Evolutionary conservation across 1,139 yeast species (phyloP).

Genomic region (Yarrowia galli): DNA sequence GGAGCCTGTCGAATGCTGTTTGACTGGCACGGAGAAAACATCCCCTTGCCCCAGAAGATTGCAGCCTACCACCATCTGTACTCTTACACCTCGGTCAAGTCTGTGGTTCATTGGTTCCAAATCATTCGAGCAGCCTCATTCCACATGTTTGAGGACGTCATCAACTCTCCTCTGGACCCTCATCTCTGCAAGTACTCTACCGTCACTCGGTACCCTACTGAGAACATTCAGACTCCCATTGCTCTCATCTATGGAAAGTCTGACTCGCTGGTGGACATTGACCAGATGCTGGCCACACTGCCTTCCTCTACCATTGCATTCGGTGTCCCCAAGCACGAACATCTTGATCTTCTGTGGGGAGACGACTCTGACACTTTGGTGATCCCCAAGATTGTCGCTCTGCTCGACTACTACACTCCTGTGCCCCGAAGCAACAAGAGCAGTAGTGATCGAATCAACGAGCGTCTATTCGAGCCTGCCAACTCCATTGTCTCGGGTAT

Average conservation of each 20-base stretch:
- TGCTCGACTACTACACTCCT: conserved; percentile 42
- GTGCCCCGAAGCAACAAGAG: conserved; percentile 10
- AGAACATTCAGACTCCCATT: conserved; percentile 72
- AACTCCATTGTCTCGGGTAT: background rate
- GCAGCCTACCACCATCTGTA: conserved; percentile 83
- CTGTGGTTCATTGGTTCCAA: conserved; percentile 97
- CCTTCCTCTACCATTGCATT: conserved; percentile 54
- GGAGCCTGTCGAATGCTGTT: conserved; percentile 69
- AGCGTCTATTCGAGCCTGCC: conserved; percentile 6
- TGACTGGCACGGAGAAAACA: conserved; percentile 79
- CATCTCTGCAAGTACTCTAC: conserved; percentile 27
- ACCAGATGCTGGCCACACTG: conserved; percentile 69
- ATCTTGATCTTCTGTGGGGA: conserved; percentile 92
- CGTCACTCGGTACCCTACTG: conserved; percentile 71
- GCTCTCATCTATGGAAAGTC: conserved; percentile 77
- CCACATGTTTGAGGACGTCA: conserved; percentile 83
- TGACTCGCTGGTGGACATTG: conserved; percentile 86
- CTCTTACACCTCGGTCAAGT: conserved; percentile 89
- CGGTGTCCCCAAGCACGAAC: conserved; percentile 72
- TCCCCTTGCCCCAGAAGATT: conserved; percentile 72
- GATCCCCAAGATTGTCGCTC: conserved; percentile 57
- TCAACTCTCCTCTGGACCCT: conserved; percentile 45
- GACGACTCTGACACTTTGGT: conserved; percentile 64
- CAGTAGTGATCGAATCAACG: conserved; percentile 12
- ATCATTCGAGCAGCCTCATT: conserved; percentile 80